Percentiles rank a stretch among this genome's conserved stretches.
Evolutionary conservation across 2,329 filamentous ascomycete genomes (phyloP).

Genomic region (Aureobasidium sp.): DNA sequence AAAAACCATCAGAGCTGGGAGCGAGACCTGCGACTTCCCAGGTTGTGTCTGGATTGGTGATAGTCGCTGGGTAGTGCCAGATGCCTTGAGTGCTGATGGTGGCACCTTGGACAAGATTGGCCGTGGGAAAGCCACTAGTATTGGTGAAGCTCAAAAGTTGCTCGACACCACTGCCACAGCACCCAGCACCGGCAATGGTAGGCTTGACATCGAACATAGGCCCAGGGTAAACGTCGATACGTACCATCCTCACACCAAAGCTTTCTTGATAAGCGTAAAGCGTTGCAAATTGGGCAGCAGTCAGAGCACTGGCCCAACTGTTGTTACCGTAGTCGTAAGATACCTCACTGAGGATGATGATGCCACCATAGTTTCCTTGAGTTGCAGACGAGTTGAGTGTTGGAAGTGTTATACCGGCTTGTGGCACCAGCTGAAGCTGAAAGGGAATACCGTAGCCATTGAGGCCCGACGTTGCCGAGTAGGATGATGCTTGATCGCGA

Average conservation of each 20-base stretch:
- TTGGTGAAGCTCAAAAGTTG: conserved; percentile 51
- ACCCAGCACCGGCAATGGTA: conserved; percentile 36
- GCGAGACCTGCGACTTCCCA: conserved; percentile 49
- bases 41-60: conserved; percentile 48
- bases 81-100: conserved; percentile 45
- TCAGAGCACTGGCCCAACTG: conserved; percentile 48
- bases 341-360: conserved; percentile 49
- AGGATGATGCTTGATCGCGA: conserved; percentile 43
- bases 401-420: conserved; percentile 46
- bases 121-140: conserved; percentile 46
- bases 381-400: conserved; percentile 42
- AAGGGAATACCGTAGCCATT: conserved; percentile 57
- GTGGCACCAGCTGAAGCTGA: conserved; percentile 47
- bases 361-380: conserved; percentile 53
- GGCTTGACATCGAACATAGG: conserved; percentile 36
- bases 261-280: conserved; percentile 52
- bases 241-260: conserved; percentile 56
- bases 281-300: conserved; percentile 48
- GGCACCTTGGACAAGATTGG: conserved; percentile 43
- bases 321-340: conserved; percentile 46
- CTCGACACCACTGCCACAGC: conserved; percentile 44
- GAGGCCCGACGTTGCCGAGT: conserved; percentile 47
- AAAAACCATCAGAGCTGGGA: conserved; percentile 33
- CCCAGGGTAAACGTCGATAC: conserved; percentile 51
- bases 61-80: conserved; percentile 53